phyloP scores from a whole-genome alignment of 164 flowering plant species.

The Taxillus chinensis region DNA sequence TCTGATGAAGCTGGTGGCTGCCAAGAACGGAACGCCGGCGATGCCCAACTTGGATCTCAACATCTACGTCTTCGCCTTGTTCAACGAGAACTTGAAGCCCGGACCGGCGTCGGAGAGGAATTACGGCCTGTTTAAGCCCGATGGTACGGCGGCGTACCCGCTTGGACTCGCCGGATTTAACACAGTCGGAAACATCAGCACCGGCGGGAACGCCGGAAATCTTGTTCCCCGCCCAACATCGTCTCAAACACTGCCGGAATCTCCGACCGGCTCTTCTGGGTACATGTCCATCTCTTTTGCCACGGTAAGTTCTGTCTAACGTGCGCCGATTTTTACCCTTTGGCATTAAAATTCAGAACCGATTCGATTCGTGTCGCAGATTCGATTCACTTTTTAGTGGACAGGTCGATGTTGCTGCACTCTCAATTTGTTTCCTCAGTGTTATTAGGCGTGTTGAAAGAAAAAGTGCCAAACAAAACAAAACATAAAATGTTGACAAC shows the following conservation, averaged over 20 bases:
- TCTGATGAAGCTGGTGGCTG: constrained; percentile 25
- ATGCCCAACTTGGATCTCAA: constrained; percentile 31
- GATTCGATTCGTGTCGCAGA: no score
- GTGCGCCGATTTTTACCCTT: no score
- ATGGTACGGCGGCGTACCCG: constrained; percentile 40
- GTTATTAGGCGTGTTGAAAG: no score
- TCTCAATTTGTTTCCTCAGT: no score
- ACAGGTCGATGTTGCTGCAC: no score
- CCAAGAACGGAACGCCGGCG: constrained; percentile 50
- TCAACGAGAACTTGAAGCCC: constrained; percentile 62
- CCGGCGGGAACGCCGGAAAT: constrained; percentile 3
- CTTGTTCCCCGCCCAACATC: not conserved
- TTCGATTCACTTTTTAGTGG: no score
- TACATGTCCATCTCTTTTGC: constrained; percentile 44
- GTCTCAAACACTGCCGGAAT: constrained; percentile 19
- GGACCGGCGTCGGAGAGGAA: constrained; percentile 73
- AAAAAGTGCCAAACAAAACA: no score
- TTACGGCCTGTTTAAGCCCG: constrained; percentile 66
- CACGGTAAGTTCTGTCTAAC: constrained; percentile 25
- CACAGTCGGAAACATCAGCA: not conserved
- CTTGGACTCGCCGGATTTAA: constrained; percentile 18
- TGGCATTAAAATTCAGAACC: no score
- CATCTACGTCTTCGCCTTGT: constrained; percentile 52
- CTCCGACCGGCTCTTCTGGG: constrained; percentile 31
- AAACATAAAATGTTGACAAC: no score